Base-by-base conservation (phyloP, 2,329 filamentous ascomycete genomes). In the Thielaviopsis musarum region DNA sequence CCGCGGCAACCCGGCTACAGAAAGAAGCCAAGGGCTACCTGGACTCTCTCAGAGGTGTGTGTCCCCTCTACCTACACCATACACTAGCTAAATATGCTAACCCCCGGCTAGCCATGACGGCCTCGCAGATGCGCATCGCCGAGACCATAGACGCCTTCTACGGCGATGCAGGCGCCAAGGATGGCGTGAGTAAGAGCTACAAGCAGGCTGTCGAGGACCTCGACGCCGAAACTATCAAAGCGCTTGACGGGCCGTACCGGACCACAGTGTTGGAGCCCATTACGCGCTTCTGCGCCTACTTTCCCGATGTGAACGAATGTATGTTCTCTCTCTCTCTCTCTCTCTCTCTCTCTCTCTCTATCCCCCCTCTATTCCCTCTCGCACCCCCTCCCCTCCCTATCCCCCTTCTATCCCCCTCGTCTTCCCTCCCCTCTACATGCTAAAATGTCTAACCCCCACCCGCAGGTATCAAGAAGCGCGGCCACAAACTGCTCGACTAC, bases 101-200 rank as follows among this genome's bases (percentile, higher is more conserved):
- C 56, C 7, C 6, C 22, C 24, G 30, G 24, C 30, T 65, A 90
- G 91, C 93, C 65, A 98, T 98, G 93, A 98, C 93, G 17, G 91
- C 93, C 57, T 96, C 91, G 58, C 93, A 98, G 74, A 97, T 98
- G 91, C 86, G 91, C 69, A 97, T 98, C 71, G 93, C 93, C 64
- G 93, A 98, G 73, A 98, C 93, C 21, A 98, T 98, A 72, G 93
- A 98, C 74, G 93, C 93, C 49, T 98, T 98, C 73, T 98, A 98
- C 74, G 93, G 93, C 59, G 93, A 98, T 70, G 85, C 91, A 1
- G 94, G 94, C 57, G 90, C 93, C 56, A 88, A 84, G 67, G 94
- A 98, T 70, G 93, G 93, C 59, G 93, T 98, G 61, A 94, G 88
- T 72, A 82, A 91, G 70, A 95, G 88, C 70, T 98, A 98, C 76